A percentile compares a stretch with the other conserved stretches of the same genome.
These are phyloP conservation scores for Vitis vinifera DNA, from an alignment of 164 flowering plant genomes.

Conservation along the genomic window ASM3070453v1 NC_081822.1:2893001-2893500, in stretches of 20 bases:
- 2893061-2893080: slow-evolving; percentile 61
- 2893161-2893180: slow-evolving; percentile 19
- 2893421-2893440: no score
- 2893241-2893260: no score
- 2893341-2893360: no score
- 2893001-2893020: slow-evolving; percentile 39
- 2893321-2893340: no score
- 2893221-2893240: not conserved
- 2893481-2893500: not conserved
- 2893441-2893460: not conserved
- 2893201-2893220: not conserved
- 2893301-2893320: no score
- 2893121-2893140: slow-evolving; percentile 60
- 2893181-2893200: not conserved
- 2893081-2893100: slow-evolving; percentile 63
- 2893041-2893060: slow-evolving; percentile 64
- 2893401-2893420: not conserved
- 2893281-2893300: no score
- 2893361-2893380: no score
- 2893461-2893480: not conserved
- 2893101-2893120: slow-evolving; percentile 70
- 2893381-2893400: not conserved
- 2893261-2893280: no score
- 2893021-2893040: slow-evolving; percentile 38
- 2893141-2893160: slow-evolving; percentile 63